Evolutionary conservation across 441 rosid genomes (phyloP).

Genomic region (Corymbia calophylla): DNA sequence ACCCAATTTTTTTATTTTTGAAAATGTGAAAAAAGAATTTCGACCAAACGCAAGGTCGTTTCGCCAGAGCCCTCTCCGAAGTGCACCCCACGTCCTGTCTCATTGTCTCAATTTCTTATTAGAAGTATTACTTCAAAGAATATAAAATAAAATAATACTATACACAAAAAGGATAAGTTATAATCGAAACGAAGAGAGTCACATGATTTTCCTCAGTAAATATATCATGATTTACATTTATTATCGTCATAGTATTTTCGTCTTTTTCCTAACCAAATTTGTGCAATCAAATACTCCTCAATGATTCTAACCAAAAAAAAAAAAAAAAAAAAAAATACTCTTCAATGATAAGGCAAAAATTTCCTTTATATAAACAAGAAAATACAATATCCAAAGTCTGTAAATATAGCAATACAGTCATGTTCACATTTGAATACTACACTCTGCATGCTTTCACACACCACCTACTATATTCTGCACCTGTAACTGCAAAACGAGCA

Average conservation of each 20-base stretch:
- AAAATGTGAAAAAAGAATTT: neutral
- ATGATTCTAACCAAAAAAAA: neutral
- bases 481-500: neutral
- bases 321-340: neutral
- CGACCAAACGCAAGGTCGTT: neutral
- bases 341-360: rapidly evolving
- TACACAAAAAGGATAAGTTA: rapidly evolving
- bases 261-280: neutral
- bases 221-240: neutral
- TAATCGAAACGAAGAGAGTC: neutral
- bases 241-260: neutral
- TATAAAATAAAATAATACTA: neutral
- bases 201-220: neutral
- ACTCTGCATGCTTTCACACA: neutral
- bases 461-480: neutral
- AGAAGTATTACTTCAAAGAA: neutral
- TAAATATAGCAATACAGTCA: neutral
- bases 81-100: neutral
- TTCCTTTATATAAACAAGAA: neutral
- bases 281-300: neutral
- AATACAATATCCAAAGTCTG: neutral
- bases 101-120: neutral
- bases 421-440: neutral
- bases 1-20: rapidly evolving
- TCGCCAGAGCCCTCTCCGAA: neutral